These are phyloP conservation scores for Colletotrichum cereale DNA, from an alignment of 2,329 filamentous ascomycete species.

Conservation along the genomic window DNA sequence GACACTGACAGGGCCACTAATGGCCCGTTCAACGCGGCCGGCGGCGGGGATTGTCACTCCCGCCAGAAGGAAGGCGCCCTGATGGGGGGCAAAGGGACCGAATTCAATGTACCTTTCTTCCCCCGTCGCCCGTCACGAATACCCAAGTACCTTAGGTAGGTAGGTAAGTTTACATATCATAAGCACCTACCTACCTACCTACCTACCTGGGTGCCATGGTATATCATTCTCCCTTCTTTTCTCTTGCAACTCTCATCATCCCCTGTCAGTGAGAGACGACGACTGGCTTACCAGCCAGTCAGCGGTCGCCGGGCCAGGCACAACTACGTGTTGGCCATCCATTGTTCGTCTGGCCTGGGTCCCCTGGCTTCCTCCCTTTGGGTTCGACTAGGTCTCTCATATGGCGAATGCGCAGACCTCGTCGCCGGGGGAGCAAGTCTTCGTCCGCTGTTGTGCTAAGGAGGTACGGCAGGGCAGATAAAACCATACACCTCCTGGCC, in stretches of 20 bases:
- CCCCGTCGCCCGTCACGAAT: background rate
- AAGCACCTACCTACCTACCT: too few species aligned
- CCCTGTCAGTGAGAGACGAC: background rate
- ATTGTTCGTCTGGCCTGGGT: background rate
- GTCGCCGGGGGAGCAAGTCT: background rate
- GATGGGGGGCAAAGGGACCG: background rate
- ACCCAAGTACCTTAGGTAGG: too few species aligned
- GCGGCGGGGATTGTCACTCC: slow-evolving; percentile 10
- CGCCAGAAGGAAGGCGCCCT: background rate
- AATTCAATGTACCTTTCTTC: background rate
- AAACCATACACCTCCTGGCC: background rate
- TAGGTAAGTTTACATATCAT: too few species aligned
- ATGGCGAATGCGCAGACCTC: slow-evolving; percentile 1
- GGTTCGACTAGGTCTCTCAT: background rate
- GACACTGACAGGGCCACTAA: slow-evolving; percentile 24
- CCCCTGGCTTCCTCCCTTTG: background rate
- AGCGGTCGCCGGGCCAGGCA: background rate
- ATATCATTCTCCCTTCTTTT: background rate
- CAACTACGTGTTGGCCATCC: background rate
- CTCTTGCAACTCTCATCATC: background rate
- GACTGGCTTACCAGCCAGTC: background rate
- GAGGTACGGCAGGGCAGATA: background rate
- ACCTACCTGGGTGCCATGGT: background rate
- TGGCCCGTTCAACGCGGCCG: background rate
- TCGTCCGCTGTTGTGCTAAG: background rate